Conservation (phyloP, 2,329 filamentous ascomycete genomes). For the Fusarium albidum region DNA sequence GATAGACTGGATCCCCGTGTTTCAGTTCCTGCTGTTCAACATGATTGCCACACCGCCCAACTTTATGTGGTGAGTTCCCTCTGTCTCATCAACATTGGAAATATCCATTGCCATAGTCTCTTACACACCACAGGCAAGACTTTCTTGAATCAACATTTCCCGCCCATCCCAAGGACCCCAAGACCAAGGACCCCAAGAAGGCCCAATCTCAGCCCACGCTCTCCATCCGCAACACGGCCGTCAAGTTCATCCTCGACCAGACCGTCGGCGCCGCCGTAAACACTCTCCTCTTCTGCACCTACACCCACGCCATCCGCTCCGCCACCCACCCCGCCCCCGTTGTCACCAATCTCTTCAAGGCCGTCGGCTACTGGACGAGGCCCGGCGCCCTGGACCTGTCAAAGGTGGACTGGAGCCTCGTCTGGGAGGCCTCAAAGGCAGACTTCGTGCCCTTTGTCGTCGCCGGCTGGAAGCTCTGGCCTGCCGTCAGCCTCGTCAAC, state of each 20-base stretch:
- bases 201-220: constrained; percentile 53
- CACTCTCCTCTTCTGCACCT: constrained; percentile 69
- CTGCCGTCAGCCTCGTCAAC: constrained; percentile 73
- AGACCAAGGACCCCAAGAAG: constrained; percentile 49
- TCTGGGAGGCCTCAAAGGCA: constrained; percentile 53
- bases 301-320: constrained; percentile 63
- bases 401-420: constrained; percentile 54
- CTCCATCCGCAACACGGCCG: constrained; percentile 68
- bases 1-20: constrained; percentile 72
- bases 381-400: constrained; percentile 53
- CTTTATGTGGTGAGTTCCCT: constrained; percentile 73
- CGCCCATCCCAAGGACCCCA: constrained; percentile 59
- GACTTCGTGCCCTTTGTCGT: constrained; percentile 72
- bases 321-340: constrained; percentile 55
- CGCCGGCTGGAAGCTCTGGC: constrained; percentile 77
- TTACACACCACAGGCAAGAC: constrained; percentile 66
- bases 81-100: neutral
- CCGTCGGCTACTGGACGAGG: constrained; percentile 46
- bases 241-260: constrained; percentile 76
- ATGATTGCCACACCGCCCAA: constrained; percentile 81
- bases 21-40: constrained; percentile 81
- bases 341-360: constrained; percentile 47
- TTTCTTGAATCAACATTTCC: constrained; percentile 80
- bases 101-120: constrained; percentile 6
- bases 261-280: constrained; percentile 71